These are phyloP conservation scores for Fusarium liriodendri DNA, from an alignment of 2,329 filamentous ascomycete genomes.

Conservation along the genomic window DNA sequence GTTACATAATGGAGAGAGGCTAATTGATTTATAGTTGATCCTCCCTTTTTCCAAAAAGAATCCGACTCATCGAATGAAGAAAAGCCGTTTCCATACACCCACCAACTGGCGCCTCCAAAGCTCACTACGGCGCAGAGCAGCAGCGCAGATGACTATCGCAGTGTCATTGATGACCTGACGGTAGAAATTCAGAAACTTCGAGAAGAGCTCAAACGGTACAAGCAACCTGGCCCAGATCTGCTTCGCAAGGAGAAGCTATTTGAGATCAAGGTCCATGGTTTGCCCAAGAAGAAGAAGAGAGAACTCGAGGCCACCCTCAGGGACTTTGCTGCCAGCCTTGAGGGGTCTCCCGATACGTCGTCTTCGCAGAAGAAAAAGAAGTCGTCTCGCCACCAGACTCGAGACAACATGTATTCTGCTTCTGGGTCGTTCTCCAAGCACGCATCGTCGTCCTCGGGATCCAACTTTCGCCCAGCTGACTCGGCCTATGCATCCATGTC, in stretches of 20 bases:
- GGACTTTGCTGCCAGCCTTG: conserved; percentile 75
- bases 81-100: conserved; percentile 38
- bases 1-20: background rate
- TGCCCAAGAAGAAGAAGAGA: conserved; percentile 78
- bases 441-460: conserved; percentile 63
- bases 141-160: conserved; percentile 79
- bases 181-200: conserved; percentile 85
- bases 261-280: conserved; percentile 81
- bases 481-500: conserved; percentile 79
- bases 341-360: conserved; percentile 58
- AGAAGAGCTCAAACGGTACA: conserved; percentile 77
- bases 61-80: conserved; percentile 65
- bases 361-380: conserved; percentile 55
- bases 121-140: conserved; percentile 61
- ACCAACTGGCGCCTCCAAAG: conserved; percentile 43
- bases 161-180: conserved; percentile 89
- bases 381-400: conserved; percentile 52
- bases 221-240: conserved; percentile 73
- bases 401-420: conserved; percentile 54
- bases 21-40: conserved; percentile 54
- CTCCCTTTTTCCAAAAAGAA: conserved; percentile 66
- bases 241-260: conserved; percentile 82
- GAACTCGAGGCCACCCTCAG: conserved; percentile 80
- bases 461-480: conserved; percentile 65
- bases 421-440: conserved; percentile 62